phyloP scores from a whole-genome alignment of 2,329 filamentous ascomycete genomes.

The Cordyceps cicadae region DNA sequence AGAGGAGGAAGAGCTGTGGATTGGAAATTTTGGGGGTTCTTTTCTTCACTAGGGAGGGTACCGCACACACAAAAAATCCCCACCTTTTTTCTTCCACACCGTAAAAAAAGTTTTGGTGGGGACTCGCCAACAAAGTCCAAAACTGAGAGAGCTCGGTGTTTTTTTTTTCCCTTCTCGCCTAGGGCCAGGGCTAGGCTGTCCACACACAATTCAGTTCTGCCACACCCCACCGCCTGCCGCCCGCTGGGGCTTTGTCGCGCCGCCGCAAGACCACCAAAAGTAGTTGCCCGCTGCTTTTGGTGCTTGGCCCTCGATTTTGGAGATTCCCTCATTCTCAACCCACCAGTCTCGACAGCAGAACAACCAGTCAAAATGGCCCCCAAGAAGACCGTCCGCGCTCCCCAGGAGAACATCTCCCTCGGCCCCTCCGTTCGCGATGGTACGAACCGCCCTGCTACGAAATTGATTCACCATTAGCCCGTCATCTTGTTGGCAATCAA shows the following conservation, averaged over 20 bases:
- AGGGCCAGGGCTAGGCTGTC: slow-evolving; percentile 25
- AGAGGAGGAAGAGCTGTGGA: slow-evolving; percentile 13
- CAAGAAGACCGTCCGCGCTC: slow-evolving; percentile 78
- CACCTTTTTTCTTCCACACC: slow-evolving; percentile 14
- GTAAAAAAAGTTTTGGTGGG: slow-evolving; percentile 6
- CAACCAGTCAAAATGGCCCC: slow-evolving; percentile 53
- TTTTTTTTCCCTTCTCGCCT: not conserved
- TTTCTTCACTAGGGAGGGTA: not conserved
- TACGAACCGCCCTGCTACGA: slow-evolving; percentile 34
- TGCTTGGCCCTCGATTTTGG: slow-evolving; percentile 18
- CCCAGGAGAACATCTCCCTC: slow-evolving; percentile 96
- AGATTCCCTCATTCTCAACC: slow-evolving; percentile 15
- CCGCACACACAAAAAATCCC: slow-evolving; percentile 1
- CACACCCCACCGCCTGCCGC: slow-evolving; percentile 27
- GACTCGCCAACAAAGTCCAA: not conserved
- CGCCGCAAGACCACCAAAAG: slow-evolving; percentile 18
- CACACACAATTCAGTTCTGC: slow-evolving; percentile 24
- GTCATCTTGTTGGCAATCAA: slow-evolving; percentile 12
- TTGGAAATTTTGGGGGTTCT: not conserved
- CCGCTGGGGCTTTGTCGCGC: not conserved
- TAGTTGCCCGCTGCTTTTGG: slow-evolving; percentile 13
- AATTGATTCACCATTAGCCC: not conserved
- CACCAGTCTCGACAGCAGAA: not conserved
- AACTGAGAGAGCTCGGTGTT: not conserved
- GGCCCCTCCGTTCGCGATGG: slow-evolving; percentile 95